phyloP scores from a whole-genome alignment of 202 grass and related monocot species.

The Panicum virgatum region DNA sequence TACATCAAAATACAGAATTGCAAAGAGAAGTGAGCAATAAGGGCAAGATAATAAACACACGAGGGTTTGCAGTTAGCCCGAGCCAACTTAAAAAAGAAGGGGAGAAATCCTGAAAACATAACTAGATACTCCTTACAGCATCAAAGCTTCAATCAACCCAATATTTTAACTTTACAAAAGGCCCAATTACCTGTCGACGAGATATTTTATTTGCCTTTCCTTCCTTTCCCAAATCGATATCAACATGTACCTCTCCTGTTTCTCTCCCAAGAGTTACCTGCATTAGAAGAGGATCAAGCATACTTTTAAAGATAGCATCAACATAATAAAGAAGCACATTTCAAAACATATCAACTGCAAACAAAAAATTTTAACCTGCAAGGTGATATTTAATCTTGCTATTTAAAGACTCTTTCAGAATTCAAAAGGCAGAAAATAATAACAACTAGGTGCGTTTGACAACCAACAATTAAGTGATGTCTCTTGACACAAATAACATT shows the following conservation, averaged over 20 bases:
- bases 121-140: background rate
- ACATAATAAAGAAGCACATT: conserved; percentile 10
- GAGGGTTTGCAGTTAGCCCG: background rate
- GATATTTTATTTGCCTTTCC: conserved; percentile 86
- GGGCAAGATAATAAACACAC: background rate
- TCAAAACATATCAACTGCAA: background rate
- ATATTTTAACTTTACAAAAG: conserved; percentile 32
- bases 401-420: conserved; percentile 9
- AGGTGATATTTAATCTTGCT: background rate
- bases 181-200: conserved; percentile 55
- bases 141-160: background rate
- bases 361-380: conserved; percentile 2
- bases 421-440: conserved; percentile 12
- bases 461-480: conserved; percentile 1
- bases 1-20: background rate
- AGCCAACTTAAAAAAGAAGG: conserved; percentile 5
- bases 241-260: conserved; percentile 78
- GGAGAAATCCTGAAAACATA: background rate
- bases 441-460: conserved; percentile 1
- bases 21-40: background rate
- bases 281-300: conserved; percentile 14
- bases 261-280: conserved; percentile 88
- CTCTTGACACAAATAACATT: background rate
- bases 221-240: conserved; percentile 94
- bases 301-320: conserved; percentile 21